Evolutionary conservation across 2,329 filamentous ascomycete species (phyloP), one percentile per base, ranked within the genome.

Genomic region (Xenoacremonium recifei): DNA sequence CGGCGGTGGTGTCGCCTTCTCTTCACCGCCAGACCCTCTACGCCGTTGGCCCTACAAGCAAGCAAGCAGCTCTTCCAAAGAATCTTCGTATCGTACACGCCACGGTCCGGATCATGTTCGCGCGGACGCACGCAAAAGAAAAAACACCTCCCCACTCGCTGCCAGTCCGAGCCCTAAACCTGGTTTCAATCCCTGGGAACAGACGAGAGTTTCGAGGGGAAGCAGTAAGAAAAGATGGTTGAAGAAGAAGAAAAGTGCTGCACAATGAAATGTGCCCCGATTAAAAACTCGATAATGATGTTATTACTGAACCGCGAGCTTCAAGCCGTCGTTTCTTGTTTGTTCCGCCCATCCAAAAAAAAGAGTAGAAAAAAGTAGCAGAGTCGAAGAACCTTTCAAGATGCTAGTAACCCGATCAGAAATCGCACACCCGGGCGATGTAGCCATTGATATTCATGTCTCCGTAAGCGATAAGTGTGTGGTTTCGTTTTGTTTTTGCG

Each of bases 231-330:
- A 9, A 33, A 31, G 27, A 36, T 17, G 33, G 21, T 21, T 15
- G 29, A 35, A 35, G n/a, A 34, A 45, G 21, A 41, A 31, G 35
- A 4, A 32, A 39, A 29, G 21, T 25, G 17, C 10, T 25, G 21
- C 12, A 27, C 20, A 18, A 10, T 25, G 21, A 20, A 25, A 21
- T 34, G n/a, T 36, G 35, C 34, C 39, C 53, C 45, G n/a, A 51
- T 58, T 55, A 57, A 48, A 54, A 47, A 53, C 40, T 45, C 50
- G 34, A 51, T 41, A 35, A 44, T 48, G 40, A 45, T 52, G 47
- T 38, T 51, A 53, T 51, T 53, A 44, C n/a, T n/a, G n/a, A n/a
- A n/a, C 42, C 47, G 40, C 33, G 37, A 51, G 51, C 49, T 49
- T 56, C 46, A 47, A 58, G 55, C 53, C 42, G 41, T 45, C 37